phyloP scores from a whole-genome alignment of 495 filamentous ascomycete genomes.

The Neurospora africana region DNA sequence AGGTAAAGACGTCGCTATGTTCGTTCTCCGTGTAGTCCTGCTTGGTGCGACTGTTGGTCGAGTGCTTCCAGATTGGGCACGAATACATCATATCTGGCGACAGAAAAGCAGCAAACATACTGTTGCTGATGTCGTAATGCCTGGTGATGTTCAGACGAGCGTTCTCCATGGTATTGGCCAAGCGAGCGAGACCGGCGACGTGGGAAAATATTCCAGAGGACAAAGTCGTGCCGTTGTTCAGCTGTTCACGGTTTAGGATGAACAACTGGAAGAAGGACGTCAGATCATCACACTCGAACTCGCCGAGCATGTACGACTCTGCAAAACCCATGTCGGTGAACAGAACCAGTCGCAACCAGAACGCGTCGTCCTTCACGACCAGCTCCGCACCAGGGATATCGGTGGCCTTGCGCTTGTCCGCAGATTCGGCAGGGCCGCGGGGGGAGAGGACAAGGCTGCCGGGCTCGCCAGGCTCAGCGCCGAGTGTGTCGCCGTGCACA shows the following conservation, averaged over 20 bases:
- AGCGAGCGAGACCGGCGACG: conserved; percentile 41
- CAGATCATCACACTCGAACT: conserved; percentile 52
- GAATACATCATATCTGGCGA: conserved; percentile 70
- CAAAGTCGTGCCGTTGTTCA: conserved; percentile 45
- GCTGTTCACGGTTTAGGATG: conserved; percentile 47
- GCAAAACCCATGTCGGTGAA: conserved; percentile 68
- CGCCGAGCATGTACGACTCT: conserved; percentile 60
- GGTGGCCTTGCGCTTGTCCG: conserved; percentile 12
- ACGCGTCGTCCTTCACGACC: conserved; percentile 46
- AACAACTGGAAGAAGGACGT: conserved; percentile 59
- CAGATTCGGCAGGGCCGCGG: conserved; percentile 2
- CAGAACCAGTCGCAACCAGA: conserved; percentile 55
- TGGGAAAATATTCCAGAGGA: conserved; percentile 45
- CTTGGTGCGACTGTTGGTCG: background rate
- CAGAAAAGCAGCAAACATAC: conserved; percentile 62
- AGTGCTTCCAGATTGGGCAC: conserved; percentile 53
- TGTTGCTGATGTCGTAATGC: conserved; percentile 70
- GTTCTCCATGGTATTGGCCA: conserved; percentile 54
- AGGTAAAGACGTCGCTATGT: no score
- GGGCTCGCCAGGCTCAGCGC: conserved; percentile 4
- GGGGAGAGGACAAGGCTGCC: background rate
- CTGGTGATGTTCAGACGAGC: conserved; percentile 53
- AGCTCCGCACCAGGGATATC: conserved; percentile 31
- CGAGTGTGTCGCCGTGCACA: conserved; percentile 22
- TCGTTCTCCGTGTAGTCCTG: no score